Conservation (phyloP, 2,329 filamentous ascomycete genomes). For the Cryphonectria carpinicola region DNA sequence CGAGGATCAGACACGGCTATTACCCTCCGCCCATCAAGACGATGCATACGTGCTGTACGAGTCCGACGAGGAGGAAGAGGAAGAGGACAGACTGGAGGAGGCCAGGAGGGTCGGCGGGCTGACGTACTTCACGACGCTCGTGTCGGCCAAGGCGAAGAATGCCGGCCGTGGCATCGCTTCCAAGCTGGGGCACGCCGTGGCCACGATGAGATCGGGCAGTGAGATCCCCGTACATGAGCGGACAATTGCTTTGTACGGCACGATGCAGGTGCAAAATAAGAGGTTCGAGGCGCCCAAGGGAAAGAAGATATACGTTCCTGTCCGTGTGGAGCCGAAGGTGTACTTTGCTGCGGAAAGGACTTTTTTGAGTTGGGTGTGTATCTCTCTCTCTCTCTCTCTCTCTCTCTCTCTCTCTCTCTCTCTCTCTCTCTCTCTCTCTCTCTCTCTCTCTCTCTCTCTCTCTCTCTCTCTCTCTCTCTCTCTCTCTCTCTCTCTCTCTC, state of each 20-base stretch:
- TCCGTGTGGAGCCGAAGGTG: slow-evolving; percentile 96
- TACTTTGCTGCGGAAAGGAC: slow-evolving; percentile 96
- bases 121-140: slow-evolving; percentile 70
- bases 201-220: slow-evolving; percentile 59
- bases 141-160: slow-evolving; percentile 49
- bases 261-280: slow-evolving; percentile 58
- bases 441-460: neutral
- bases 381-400: neutral
- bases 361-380: slow-evolving; percentile 85
- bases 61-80: slow-evolving; percentile 81
- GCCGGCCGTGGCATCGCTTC: slow-evolving; percentile 48
- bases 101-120: slow-evolving; percentile 76
- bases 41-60: slow-evolving; percentile 90
- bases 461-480: neutral
- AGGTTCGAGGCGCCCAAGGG: slow-evolving; percentile 76
- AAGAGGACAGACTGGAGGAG: slow-evolving; percentile 75
- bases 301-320: slow-evolving; percentile 93
- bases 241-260: slow-evolving; percentile 56
- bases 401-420: neutral
- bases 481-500: neutral
- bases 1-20: slow-evolving; percentile 77
- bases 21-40: slow-evolving; percentile 48
- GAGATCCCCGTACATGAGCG: slow-evolving; percentile 62
- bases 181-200: slow-evolving; percentile 50
- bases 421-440: neutral